Evolutionary conservation across 2,329 filamentous ascomycete species (phyloP).

Genomic region (Fusarium duplospermum): DNA sequence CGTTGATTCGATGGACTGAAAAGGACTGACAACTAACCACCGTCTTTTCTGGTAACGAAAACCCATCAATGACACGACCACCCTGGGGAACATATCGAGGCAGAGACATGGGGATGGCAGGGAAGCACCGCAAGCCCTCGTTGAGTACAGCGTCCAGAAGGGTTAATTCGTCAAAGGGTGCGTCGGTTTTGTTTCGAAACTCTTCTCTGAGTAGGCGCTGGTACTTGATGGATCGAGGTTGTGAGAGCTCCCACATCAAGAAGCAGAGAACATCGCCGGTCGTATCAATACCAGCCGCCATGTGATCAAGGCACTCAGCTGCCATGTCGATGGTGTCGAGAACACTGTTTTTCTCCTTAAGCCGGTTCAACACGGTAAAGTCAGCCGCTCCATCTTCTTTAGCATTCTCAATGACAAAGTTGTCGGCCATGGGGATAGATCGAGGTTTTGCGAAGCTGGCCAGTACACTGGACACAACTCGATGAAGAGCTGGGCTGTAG

Average conservation of each 20-base stretch:
- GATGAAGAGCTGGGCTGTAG: constrained; percentile 66
- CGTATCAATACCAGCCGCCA: constrained; percentile 79
- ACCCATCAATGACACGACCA: constrained; percentile 67
- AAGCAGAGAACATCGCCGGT: constrained; percentile 78
- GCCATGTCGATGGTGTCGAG: constrained; percentile 68
- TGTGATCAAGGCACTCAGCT: constrained; percentile 77
- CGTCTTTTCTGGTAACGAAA: constrained; percentile 63
- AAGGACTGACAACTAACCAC: constrained; percentile 72
- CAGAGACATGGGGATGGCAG: constrained; percentile 75
- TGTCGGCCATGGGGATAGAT: constrained; percentile 68
- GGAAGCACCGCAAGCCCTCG: constrained; percentile 72
- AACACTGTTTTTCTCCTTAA: constrained; percentile 61
- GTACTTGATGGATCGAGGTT: constrained; percentile 62
- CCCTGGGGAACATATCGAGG: constrained; percentile 67
- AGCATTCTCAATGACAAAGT: constrained; percentile 67
- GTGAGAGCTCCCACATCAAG: constrained; percentile 77
- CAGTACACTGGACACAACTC: constrained; percentile 58
- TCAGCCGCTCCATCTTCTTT: constrained; percentile 57
- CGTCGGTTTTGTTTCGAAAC: constrained; percentile 54
- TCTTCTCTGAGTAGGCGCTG: constrained; percentile 67
- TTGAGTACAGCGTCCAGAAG: constrained; percentile 73
- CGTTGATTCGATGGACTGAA: constrained; percentile 69
- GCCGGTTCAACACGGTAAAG: constrained; percentile 69
- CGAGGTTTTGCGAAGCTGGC: constrained; percentile 65
- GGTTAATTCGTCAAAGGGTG: constrained; percentile 61